Evolutionary conservation across 106 monocot species (phyloP).

Genomic region (Dendrobium officinale): DNA sequence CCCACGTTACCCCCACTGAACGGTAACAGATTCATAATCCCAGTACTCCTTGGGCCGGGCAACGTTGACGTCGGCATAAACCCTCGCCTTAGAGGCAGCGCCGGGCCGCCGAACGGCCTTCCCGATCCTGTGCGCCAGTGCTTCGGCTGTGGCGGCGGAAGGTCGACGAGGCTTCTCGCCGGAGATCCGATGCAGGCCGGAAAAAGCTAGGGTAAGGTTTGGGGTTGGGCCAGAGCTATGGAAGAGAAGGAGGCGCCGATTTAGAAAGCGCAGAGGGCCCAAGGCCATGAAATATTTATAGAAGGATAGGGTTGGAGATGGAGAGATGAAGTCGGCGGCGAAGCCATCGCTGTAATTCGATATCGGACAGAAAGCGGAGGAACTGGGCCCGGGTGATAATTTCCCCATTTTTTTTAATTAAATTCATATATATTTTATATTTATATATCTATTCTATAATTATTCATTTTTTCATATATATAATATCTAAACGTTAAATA

Average conservation of each 20-base stretch:
- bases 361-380: not conserved
- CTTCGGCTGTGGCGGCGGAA: slow-evolving; percentile 19
- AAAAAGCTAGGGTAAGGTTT: slow-evolving; percentile 2
- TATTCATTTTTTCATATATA: not conserved
- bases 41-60: slow-evolving; percentile 56
- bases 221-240: not conserved
- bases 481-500: no score
- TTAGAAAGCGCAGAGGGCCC: slow-evolving; percentile 15
- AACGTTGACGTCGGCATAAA: slow-evolving; percentile 51
- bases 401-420: not conserved
- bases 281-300: slow-evolving; percentile 37
- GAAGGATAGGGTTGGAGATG: not conserved
- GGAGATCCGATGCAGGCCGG: slow-evolving; percentile 21
- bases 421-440: not conserved
- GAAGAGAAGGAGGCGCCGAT: slow-evolving; percentile 10
- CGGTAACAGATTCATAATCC: slow-evolving; percentile 69
- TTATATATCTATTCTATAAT: not conserved
- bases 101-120: slow-evolving; percentile 59
- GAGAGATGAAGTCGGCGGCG: slow-evolving; percentile 12
- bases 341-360: slow-evolving; percentile 7
- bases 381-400: not conserved
- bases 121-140: slow-evolving; percentile 61
- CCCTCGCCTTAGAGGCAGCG: slow-evolving; percentile 48
- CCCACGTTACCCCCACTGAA: slow-evolving; percentile 63
- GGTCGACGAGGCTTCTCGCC: slow-evolving; percentile 9